Evolutionary conservation across 495 filamentous ascomycete species (phyloP).

Genomic region (Astrocystis sublimbata): DNA sequence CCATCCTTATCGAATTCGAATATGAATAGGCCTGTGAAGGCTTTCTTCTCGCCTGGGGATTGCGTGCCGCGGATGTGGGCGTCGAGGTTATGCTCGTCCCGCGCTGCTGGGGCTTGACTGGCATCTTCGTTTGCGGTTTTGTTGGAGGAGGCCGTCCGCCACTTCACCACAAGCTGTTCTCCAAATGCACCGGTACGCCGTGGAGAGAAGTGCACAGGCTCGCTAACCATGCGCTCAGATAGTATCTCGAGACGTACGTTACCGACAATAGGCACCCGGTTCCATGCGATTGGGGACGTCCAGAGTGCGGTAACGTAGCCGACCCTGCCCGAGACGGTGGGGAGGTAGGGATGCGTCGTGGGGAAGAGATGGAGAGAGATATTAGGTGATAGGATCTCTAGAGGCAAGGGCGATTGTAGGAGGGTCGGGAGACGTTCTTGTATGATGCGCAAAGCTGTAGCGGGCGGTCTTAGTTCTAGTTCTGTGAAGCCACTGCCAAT

Average conservation of each 20-base stretch:
- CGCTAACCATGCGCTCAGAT: slow-evolving; percentile 79
- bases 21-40: slow-evolving; percentile 83
- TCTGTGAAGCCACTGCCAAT: not conserved
- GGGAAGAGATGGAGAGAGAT: slow-evolving; percentile 96
- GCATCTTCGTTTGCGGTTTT: slow-evolving; percentile 34
- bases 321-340: slow-evolving; percentile 83
- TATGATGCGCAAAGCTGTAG: slow-evolving; percentile 75
- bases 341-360: slow-evolving; percentile 92
- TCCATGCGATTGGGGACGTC: slow-evolving; percentile 95
- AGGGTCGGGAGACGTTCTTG: slow-evolving; percentile 85
- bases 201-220: slow-evolving; percentile 30
- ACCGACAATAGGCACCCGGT: slow-evolving; percentile 82
- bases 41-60: slow-evolving; percentile 43
- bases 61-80: slow-evolving; percentile 28
- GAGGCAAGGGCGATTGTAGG: slow-evolving; percentile 78
- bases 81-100: slow-evolving; percentile 29
- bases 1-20: slow-evolving; percentile 96
- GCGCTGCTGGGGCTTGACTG: slow-evolving; percentile 25
- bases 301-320: slow-evolving; percentile 91
- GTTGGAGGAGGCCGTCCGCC: slow-evolving; percentile 55
- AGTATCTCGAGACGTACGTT: slow-evolving; percentile 85
- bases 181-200: slow-evolving; percentile 48
- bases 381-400: slow-evolving; percentile 81
- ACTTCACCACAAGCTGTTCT: slow-evolving; percentile 84
- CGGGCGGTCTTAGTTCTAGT: slow-evolving; percentile 12